These are phyloP conservation scores for Acacia acuminata DNA, from an alignment of 306 rosid genomes.

Conservation along the genomic window DNA sequence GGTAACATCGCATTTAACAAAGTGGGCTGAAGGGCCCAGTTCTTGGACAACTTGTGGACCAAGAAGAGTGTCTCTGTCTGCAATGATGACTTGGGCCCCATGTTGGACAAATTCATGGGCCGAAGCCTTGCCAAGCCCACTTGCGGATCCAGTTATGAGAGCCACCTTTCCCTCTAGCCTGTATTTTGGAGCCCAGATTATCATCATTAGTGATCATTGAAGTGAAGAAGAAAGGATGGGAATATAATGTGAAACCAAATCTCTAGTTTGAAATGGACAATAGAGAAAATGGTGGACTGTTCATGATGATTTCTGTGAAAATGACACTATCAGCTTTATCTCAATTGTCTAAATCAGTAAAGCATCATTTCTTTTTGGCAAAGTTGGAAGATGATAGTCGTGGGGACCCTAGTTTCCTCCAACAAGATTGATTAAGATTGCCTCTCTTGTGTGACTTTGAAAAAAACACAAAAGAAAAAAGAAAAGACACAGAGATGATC, in stretches of 20 bases:
- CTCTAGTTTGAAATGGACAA: constrained; percentile 19
- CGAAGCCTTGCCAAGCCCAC: constrained; percentile 83
- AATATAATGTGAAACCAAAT: constrained; percentile 5
- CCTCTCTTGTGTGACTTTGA: constrained; percentile 30
- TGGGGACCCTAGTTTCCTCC: constrained; percentile 42
- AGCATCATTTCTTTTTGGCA: constrained; percentile 40
- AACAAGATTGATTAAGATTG: constrained; percentile 28
- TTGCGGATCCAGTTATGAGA: constrained; percentile 84
- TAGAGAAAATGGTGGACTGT: constrained; percentile 19
- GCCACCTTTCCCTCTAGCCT: constrained; percentile 88
- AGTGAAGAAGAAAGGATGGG: constrained; percentile 12
- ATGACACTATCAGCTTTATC: constrained; percentile 37
- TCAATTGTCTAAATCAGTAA: constrained; percentile 37
- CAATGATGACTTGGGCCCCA: constrained; percentile 84
- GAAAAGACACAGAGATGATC: background rate
- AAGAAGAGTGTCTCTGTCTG: constrained; percentile 49
- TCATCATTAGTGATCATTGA: constrained; percentile 11
- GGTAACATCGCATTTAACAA: constrained; percentile 61
- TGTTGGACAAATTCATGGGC: constrained; percentile 71
- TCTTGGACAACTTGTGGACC: constrained; percentile 59
- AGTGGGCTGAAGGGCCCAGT: constrained; percentile 67
- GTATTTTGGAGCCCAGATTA: constrained; percentile 20
- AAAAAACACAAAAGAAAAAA: background rate
- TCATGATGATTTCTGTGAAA: constrained; percentile 31
- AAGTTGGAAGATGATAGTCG: constrained; percentile 40